Evolutionary conservation across 257 asterid species (phyloP), one percentile per base, ranked within the genome.

Genomic region (Nicotiana sylvestris): DNA sequence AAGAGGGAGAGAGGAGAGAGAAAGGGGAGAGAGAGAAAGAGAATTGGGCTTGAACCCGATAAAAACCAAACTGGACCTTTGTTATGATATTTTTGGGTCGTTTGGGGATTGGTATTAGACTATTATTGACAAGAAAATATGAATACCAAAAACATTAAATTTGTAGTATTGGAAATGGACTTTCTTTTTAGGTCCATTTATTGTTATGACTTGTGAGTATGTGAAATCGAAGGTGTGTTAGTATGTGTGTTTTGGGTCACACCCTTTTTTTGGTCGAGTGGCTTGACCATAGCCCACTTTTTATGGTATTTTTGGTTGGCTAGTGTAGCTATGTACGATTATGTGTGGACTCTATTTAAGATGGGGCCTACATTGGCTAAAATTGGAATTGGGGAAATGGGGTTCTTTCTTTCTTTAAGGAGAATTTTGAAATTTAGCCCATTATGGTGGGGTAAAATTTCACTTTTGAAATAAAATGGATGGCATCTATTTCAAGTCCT

Each of bases 11-110:
- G 70, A 86, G 84, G 85, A 70, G 85, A 77, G 80, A 76, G 49
- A 69, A 46, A 58, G 15, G 39, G 29, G 86, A 25, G 66, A 37
- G 87, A 83, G 78, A 62, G 90, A 82, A 85, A 55, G 66, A 58
- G 86, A 86, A 89, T 93, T 93, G 97, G 98, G 97, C 98, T 93
- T 91, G 87, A 87, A 80, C 87, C 88, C 84, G 84, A 55, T 55
- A 39, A 57, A 80, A 43, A 43, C 30, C 27, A 49, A 88, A 92
- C 85, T 95, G 97, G 98, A 92, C 98, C 91, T 33, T 3, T 58
- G 46, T 58, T 56, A 16, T 56, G 61, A 4, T 56, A 56, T 16
- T 55, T 55, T 56, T 56, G 21, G n/a, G 61, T 17, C 18, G 21
- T 56, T 55, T 16, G 21, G 61, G 6, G 61, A 55, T 55, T 55